A percentile compares a stretch with the other conserved stretches of the same genome.
phyloP scores from a whole-genome alignment of 352 stramenopile species.

The Phytophthora cryptogea region DNA sequence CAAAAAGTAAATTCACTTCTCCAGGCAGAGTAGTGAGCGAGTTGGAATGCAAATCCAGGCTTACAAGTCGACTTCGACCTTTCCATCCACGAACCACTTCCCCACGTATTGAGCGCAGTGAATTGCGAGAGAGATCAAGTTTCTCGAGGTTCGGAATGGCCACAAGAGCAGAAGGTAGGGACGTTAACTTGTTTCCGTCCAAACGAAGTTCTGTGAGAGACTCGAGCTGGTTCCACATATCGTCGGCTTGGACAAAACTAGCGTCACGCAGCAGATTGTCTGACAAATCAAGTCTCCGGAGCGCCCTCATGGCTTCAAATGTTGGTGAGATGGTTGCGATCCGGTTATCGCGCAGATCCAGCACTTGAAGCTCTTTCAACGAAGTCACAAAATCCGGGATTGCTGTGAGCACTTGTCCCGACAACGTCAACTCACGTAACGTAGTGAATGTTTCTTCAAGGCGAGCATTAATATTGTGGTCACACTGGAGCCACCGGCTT shows the following conservation, averaged over 20 bases:
- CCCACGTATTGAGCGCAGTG: constrained; percentile 21
- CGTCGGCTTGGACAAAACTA: constrained; percentile 28
- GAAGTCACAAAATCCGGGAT: constrained; percentile 27
- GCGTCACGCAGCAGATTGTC: constrained; percentile 43
- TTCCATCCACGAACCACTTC: constrained; percentile 35
- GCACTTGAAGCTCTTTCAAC: constrained; percentile 26
- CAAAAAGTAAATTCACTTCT: constrained; percentile 33
- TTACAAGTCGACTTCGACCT: constrained; percentile 18
- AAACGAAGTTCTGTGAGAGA: constrained; percentile 22
- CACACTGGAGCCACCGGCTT: constrained; percentile 25
- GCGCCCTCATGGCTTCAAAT: constrained; percentile 22
- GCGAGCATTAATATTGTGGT: constrained; percentile 17
- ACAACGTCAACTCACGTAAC: constrained; percentile 20
- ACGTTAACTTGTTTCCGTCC: constrained; percentile 25
- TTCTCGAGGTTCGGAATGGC: constrained; percentile 23
- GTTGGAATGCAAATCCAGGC: constrained; percentile 51
- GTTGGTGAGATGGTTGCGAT: constrained; percentile 21
- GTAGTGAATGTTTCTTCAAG: constrained; percentile 15
- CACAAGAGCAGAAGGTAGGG: constrained; percentile 17
- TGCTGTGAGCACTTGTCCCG: constrained; percentile 15
- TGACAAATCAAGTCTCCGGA: constrained; percentile 41
- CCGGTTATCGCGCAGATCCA: constrained; percentile 41
- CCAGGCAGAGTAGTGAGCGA: constrained; percentile 42
- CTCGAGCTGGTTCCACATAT: constrained; percentile 24
- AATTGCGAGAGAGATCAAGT: constrained; percentile 31